These are phyloP conservation scores for Penicillium odoratum DNA, from an alignment of 495 filamentous ascomycete genomes.

Conservation along the genomic window DNA sequence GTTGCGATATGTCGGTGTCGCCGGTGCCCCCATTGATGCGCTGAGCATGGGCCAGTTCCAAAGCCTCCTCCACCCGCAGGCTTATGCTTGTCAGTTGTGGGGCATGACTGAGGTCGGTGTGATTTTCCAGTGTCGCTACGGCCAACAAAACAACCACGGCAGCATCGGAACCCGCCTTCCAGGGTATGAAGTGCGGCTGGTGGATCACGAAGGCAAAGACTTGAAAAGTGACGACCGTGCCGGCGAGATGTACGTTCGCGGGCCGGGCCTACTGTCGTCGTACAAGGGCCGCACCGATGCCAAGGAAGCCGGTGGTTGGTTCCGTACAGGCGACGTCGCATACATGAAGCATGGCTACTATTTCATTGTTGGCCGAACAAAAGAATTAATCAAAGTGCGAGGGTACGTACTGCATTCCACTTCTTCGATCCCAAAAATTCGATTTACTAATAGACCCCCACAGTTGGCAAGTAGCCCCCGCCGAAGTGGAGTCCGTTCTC, in stretches of 20 bases:
- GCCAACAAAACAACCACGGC: slow-evolving; percentile 34
- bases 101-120: slow-evolving; percentile 54
- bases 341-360: slow-evolving; percentile 59
- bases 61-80: slow-evolving; percentile 39
- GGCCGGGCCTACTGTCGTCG: slow-evolving; percentile 32
- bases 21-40: slow-evolving; percentile 49
- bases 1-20: slow-evolving; percentile 49
- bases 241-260: slow-evolving; percentile 56
- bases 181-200: slow-evolving; percentile 59
- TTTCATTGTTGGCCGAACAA: slow-evolving; percentile 76
- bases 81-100: slow-evolving; percentile 37
- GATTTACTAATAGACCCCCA: slow-evolving; percentile 2
- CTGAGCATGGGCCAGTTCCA: slow-evolving; percentile 41
- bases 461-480: slow-evolving; percentile 76
- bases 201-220: slow-evolving; percentile 52
- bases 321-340: slow-evolving; percentile 75
- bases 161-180: slow-evolving; percentile 72
- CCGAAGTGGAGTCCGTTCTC: slow-evolving; percentile 79
- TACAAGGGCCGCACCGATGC: slow-evolving; percentile 44
- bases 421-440: neutral
- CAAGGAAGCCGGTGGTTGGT: slow-evolving; percentile 63
- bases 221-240: slow-evolving; percentile 47
- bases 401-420: slow-evolving; percentile 24
- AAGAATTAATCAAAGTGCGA: slow-evolving; percentile 72
- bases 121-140: slow-evolving; percentile 52